Base-by-base conservation (phyloP, 2,329 filamentous ascomycete species). In the Fusarium sp. region DNA sequence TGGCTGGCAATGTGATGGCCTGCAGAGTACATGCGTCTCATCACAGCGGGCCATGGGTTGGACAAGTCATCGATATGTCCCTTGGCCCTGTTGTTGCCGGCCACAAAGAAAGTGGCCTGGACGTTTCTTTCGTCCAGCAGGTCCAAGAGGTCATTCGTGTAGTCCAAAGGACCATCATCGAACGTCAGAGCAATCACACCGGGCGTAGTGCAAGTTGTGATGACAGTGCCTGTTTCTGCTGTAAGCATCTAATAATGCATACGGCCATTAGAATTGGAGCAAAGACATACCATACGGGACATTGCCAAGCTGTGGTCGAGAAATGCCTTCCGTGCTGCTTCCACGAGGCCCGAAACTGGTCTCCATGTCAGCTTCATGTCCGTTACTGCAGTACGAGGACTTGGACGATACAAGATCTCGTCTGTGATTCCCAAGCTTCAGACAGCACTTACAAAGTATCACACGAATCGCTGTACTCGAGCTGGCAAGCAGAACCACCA, bases 1-100 rank as follows among this genome's bases (percentile, higher is more conserved):
- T 85, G 86, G 51, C 83, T 85, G 22, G 81, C 84, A 42, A 87
- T 81, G 60, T 87, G 85, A 67, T 87, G 86, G 20, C 84, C 85
- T 11, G 82, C 80, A 33, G 72, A 66, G 63, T 84, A 72, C 82
- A 85, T 86, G 48, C 84, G 82, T 18, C 75, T 75, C 33, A 87
- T 75, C 33, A 86, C 74, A n/a, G 54, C 73, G 7, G 82, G 76
- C 82, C 82, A 86, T 8, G 59, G 70, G 9, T 72, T 79, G 9
- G 75, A 69, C 6, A 76, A 65, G 26, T 82, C 80, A 62, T 87
- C 84, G 7, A 87, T 86, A 17, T 75, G 77, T 6, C 79, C 80
- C 75, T 84, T 86, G 58, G 79, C 81, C 9, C 78, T 76, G 73
- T 84, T 85, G 75, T 84, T 83, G 1, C 84, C 84, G 0, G 82